Conservation (phyloP, 139 green algal genomes). For the Volvox reticuliferus region DNA sequence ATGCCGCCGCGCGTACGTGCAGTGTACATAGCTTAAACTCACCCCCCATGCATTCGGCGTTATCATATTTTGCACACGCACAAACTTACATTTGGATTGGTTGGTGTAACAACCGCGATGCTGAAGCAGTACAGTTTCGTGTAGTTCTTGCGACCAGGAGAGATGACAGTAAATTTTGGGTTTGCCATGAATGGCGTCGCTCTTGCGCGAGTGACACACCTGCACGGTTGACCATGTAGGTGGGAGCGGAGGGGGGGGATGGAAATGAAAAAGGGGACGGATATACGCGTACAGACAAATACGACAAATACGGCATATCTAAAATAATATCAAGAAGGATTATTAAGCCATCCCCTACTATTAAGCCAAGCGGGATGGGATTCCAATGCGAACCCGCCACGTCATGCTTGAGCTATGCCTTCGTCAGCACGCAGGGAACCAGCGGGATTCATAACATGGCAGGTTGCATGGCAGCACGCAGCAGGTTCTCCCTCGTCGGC, state of each 20-base stretch:
- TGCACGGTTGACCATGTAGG: neutral
- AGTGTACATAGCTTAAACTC: no score
- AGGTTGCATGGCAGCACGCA: no score
- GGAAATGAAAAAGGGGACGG: neutral
- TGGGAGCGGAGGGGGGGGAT: neutral
- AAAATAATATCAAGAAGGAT: neutral
- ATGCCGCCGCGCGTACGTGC: no score
- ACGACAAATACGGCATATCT: neutral
- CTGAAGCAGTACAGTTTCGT: neutral
- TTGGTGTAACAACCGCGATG: neutral
- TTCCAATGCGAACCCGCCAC: no score
- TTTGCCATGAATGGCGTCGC: neutral
- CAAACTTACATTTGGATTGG: neutral
- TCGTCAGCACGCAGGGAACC: no score
- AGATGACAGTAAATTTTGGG: neutral
- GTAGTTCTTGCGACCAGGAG: neutral
- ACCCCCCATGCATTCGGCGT: neutral
- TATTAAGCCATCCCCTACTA: neutral
- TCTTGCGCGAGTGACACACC: neutral
- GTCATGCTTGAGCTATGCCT: no score
- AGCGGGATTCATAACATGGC: no score
- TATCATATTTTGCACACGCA: neutral
- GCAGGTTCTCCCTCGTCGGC: no score
- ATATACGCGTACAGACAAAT: neutral
- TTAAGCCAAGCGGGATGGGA: neutral